Evolutionary conservation across 2,329 filamentous ascomycete genomes (phyloP).

Genomic region (Fusarium albidum): DNA sequence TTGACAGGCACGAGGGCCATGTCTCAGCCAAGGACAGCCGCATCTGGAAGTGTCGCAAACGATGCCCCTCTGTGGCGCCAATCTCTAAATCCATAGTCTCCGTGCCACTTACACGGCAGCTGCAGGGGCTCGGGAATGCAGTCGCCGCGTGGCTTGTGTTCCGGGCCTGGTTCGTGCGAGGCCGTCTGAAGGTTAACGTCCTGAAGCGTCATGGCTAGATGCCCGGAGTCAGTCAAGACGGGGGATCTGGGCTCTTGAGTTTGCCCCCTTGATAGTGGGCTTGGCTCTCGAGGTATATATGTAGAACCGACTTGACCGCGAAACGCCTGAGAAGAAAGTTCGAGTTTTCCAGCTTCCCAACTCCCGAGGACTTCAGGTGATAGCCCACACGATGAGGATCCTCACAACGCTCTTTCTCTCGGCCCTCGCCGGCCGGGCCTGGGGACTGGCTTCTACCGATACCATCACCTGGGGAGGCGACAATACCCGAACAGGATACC

Average conservation of each 20-base stretch:
- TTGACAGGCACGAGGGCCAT: constrained; percentile 23
- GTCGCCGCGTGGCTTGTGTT: constrained; percentile 9
- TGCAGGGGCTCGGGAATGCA: constrained; percentile 18
- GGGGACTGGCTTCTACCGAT: constrained; percentile 55
- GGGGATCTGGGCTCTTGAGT: background rate
- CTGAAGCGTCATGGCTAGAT: background rate
- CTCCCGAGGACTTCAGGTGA: constrained; percentile 4
- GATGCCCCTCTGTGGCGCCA: constrained; percentile 3
- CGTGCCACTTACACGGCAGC: background rate
- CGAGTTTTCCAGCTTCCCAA: constrained; percentile 7
- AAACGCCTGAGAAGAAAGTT: background rate
- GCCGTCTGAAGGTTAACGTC: constrained; percentile 22
- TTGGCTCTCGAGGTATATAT: constrained; percentile 25
- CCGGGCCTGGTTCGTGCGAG: background rate
- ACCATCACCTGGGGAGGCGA: constrained; percentile 69
- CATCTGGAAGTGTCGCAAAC: too few species aligned
- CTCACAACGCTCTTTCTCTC: constrained; percentile 41
- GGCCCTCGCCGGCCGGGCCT: constrained; percentile 44
- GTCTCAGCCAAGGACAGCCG: constrained; percentile 8
- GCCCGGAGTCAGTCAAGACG: background rate
- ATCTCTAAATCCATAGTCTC: background rate
- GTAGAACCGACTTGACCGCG: background rate
- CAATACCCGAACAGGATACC: constrained; percentile 62
- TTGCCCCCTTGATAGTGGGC: background rate
- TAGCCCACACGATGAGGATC: constrained; percentile 34